Percentiles rank a stretch among this genome's conserved stretches.
Conservation (phyloP, 2,329 filamentous ascomycete species). For the Neonectria coccinea region DNA sequence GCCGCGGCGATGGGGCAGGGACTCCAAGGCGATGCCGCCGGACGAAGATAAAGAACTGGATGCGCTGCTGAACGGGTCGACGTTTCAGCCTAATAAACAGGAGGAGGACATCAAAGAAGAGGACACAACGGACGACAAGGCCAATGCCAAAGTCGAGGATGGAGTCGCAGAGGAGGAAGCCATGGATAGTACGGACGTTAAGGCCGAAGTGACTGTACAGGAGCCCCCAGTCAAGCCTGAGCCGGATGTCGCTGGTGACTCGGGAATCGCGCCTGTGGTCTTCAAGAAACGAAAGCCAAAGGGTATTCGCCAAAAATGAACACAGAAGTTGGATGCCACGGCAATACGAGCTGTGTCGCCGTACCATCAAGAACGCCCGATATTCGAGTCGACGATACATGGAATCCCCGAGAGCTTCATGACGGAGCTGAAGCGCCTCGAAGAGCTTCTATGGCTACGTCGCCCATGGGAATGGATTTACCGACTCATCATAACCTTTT, state of each 20-base stretch:
- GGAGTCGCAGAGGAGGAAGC: constrained; percentile 21
- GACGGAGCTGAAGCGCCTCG: neutral
- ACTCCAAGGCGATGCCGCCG: constrained; percentile 60
- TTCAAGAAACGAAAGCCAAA: constrained; percentile 86
- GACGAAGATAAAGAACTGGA: constrained; percentile 71
- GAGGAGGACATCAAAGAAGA: constrained; percentile 33
- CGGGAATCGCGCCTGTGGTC: constrained; percentile 63
- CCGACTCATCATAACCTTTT: neutral
- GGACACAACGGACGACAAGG: constrained; percentile 40
- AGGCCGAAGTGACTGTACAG: constrained; percentile 54
- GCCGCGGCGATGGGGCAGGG: constrained; percentile 65
- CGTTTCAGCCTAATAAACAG: constrained; percentile 47
- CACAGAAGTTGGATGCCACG: neutral
- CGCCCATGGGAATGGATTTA: neutral
- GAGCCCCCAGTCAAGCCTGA: constrained; percentile 48
- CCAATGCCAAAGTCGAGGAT: constrained; percentile 50
- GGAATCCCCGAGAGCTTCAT: neutral
- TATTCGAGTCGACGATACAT: neutral
- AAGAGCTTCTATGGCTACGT: neutral
- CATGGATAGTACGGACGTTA: constrained; percentile 45
- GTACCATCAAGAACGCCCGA: neutral
- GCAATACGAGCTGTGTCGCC: neutral
- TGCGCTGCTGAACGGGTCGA: constrained; percentile 62
- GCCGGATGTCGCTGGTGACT: constrained; percentile 36
- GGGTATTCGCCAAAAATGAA: constrained; percentile 70